Evolutionary conservation across 495 filamentous ascomycete species (phyloP), one percentile per base, ranked within the genome.

Genomic region (Penicillium cinerascens): DNA sequence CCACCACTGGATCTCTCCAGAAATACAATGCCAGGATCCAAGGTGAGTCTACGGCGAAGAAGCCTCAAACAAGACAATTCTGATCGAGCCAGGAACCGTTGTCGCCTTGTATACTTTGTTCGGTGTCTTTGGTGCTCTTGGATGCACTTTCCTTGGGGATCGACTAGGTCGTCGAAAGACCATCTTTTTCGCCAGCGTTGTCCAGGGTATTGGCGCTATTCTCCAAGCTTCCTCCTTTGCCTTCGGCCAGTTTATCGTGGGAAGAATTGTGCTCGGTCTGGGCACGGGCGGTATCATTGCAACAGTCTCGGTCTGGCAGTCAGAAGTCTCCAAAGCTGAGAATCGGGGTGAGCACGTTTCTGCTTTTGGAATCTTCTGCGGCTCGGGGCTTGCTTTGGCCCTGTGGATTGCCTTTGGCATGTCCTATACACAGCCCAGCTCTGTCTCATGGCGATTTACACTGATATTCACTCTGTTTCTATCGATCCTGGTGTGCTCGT

Each of bases 171-270:
- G 79, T 10, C 74, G 75, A 61, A 78, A 73, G 48, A 70, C 71
- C 0, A 73, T 82, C 33, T 50, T 79, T 11, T 42, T 76, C 25
- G 75, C 73, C 4, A 72, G 73, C 9, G 58, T 64, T 0, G 72
- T 82, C 22, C 78, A 79, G 71, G 68, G 59, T 20, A 54, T 81
- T 21, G 80, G 77, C 2, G 73, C 77, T 4, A 67, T 80, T 42
- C 64, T 82, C 1, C 78, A 82, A 56, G 70, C 74, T 15, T 62
- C 71, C 9, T 64, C 77, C 0, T 79, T 73, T 53, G 63, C 64
- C 1, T 58, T 75, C 1, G 52, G 63, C 5, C 73, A 78, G 50
- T 67, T 78, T 25, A 71, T 78, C 53, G 63, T 72, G 25, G 73
- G 73, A n/a, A 58, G 74, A 0, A 36, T 75, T 15, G 44, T 74